Evolutionary conservation across 352 stramenopile genomes (phyloP).

Genomic region (Phytophthora cryptogea): DNA sequence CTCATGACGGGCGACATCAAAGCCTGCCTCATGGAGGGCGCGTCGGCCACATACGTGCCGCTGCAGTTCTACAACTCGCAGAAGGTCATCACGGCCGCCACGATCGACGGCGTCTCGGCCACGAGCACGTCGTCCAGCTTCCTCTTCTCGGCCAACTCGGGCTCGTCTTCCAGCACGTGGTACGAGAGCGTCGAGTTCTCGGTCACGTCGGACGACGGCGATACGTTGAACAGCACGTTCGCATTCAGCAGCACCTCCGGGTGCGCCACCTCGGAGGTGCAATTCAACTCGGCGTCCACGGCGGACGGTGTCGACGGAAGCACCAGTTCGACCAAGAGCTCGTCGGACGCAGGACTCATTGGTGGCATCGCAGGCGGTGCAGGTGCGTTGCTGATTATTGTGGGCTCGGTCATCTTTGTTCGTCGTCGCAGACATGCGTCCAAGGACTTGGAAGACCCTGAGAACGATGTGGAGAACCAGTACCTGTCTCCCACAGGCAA

Average conservation of each 20-base stretch:
- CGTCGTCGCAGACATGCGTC: constrained; percentile 56
- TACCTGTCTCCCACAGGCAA: constrained; percentile 66
- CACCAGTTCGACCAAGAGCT: constrained; percentile 16
- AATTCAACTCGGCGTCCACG: constrained; percentile 70
- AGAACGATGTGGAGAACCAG: constrained; percentile 57
- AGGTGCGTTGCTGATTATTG: constrained; percentile 62
- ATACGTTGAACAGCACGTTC: constrained; percentile 63
- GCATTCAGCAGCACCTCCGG: constrained; percentile 55
- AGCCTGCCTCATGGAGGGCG: constrained; percentile 84
- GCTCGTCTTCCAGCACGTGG: constrained; percentile 49
- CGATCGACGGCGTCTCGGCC: constrained; percentile 58
- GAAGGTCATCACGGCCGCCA: constrained; percentile 65
- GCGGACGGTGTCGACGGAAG: constrained; percentile 44
- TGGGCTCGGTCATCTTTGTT: constrained; percentile 69
- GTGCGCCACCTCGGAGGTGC: constrained; percentile 64
- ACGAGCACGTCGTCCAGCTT: constrained; percentile 59
- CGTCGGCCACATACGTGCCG: constrained; percentile 77
- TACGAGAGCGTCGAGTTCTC: constrained; percentile 68
- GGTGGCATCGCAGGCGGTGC: constrained; percentile 43
- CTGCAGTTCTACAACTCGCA: constrained; percentile 85
- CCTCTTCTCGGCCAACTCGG: constrained; percentile 63
- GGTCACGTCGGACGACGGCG: constrained; percentile 55
- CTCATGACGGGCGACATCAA: constrained; percentile 75
- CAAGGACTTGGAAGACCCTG: constrained; percentile 37
- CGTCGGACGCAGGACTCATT: constrained; percentile 41